Conservation (phyloP, 176 grass and related monocot species). For the Neostapfia colusana region DNA sequence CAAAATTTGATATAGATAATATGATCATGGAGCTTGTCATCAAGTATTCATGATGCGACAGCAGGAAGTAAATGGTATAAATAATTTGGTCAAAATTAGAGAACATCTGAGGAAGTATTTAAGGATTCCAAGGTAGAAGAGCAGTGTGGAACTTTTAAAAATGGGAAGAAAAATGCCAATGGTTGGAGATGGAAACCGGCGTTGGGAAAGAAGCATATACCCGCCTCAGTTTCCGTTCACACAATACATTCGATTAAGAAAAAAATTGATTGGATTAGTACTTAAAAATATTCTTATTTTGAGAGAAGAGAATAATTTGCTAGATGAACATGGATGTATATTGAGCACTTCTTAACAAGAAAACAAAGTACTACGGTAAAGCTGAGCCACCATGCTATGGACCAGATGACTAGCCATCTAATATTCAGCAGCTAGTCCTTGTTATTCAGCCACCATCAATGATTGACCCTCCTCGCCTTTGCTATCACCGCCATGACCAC, state of each 20-base stretch:
- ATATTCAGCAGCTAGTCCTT: neutral
- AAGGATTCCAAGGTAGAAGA: neutral
- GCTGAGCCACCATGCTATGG: neutral
- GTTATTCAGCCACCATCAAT: constrained; percentile 1
- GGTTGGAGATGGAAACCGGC: neutral
- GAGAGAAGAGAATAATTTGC: neutral
- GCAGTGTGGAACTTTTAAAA: neutral
- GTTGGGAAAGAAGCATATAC: neutral
- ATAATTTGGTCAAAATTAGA: neutral
- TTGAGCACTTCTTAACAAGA: constrained; percentile 1
- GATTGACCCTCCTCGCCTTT: neutral
- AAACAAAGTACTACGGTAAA: neutral
- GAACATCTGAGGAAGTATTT: constrained; percentile 3
- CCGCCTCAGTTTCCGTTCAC: neutral
- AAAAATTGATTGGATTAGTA: neutral
- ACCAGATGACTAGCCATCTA: neutral
- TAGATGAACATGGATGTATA: neutral
- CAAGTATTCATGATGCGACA: neutral
- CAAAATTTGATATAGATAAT: no score
- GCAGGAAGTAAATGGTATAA: neutral
- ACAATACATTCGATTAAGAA: neutral
- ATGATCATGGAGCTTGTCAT: neutral
- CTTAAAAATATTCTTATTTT: neutral
- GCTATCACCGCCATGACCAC: neutral
- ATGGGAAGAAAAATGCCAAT: neutral